Evolutionary conservation across 192 early-diverging fungal species (phyloP), one percentile per base, ranked within the genome.

Genomic region (Phycomyces nitens): DNA sequence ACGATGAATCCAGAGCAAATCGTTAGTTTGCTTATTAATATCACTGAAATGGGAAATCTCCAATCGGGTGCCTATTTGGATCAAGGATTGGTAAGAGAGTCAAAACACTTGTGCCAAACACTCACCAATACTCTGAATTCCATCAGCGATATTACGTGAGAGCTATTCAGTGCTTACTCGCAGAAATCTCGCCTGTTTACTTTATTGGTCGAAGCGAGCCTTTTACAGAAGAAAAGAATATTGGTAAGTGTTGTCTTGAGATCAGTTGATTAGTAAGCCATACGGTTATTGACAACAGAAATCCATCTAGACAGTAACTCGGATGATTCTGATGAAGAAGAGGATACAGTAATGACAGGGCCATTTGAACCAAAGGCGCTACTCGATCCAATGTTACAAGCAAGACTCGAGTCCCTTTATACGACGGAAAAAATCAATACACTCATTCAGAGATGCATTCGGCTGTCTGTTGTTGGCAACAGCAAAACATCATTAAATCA

Each of bases 11-110:
- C 9, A 23, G 69, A 74, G 59, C 26, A 64, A 22, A 54, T 55
- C 47, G 66, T 62, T 39, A 70, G 72, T 0, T 66, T 84, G 5
- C 71, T 84, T 22, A 71, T 77, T 22, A 76, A 82, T 61, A 34
- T 86, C 14, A 59, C 77, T 21, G 66, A 16, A 21, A 66, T 26
- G 39, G 74, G 49, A 58, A 62, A 26, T 56, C 70, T 26, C 60
- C 60, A 49, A 18, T 62, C 49, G 23, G 78, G 5, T 59, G 57
- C 6, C 50, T 66, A 54, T 34, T 56, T 34, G 53, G 64, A 58
- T 42, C 57, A 53, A 38, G 64, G 26, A 53, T 58, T n/a, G 40
- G 73, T 54, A 74, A 65, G 58, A 43, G 53, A 15, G 26, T n/a
- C n/a, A n/a, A n/a, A n/a, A n/a, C n/a, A n/a, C n/a, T n/a, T n/a